phyloP scores from a whole-genome alignment of 805 yeast species.

The Barnettozyma botsteinii region DNA sequence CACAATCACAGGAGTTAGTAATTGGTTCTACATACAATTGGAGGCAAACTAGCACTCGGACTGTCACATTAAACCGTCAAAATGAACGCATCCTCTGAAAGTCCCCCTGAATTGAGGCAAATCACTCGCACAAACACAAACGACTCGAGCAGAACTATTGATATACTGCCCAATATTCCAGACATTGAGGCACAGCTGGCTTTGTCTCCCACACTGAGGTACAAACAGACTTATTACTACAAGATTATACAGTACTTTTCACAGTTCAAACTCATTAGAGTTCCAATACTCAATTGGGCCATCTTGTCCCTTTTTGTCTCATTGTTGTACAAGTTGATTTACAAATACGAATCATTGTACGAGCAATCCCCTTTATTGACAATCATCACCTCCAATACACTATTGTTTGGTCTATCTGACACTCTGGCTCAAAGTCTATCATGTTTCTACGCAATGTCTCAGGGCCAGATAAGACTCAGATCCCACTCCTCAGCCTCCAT shows the following conservation, averaged over 20 bases:
- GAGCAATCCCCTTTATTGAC: constrained; percentile 64
- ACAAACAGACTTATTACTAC: constrained; percentile 17
- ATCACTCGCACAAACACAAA: neutral
- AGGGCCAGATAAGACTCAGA: constrained; percentile 4
- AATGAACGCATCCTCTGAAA: no score
- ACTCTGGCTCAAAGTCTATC: constrained; percentile 65
- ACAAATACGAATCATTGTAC: constrained; percentile 56
- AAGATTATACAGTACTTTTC: constrained; percentile 19
- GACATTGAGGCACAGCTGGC: constrained; percentile 4
- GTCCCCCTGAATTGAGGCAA: neutral
- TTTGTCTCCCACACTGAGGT: constrained; percentile 7
- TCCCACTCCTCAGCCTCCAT: constrained; percentile 11
- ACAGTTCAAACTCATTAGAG: constrained; percentile 33
- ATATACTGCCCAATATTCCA: constrained; percentile 1
- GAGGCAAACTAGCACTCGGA: neutral
- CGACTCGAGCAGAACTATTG: constrained; percentile 1
- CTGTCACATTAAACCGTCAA: neutral
- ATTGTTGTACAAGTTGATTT: constrained; percentile 47
- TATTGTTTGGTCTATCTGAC: constrained; percentile 87
- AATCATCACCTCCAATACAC: constrained; percentile 71
- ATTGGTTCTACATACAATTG: no score
- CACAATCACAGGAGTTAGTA: no score
- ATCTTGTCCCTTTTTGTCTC: constrained; percentile 44
- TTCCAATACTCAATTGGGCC: constrained; percentile 53
- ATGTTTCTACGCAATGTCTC: constrained; percentile 16